Evolutionary conservation across 1,284 basidiomycete genomes (phyloP).

Genomic region (Moniliophthora roreri): DNA sequence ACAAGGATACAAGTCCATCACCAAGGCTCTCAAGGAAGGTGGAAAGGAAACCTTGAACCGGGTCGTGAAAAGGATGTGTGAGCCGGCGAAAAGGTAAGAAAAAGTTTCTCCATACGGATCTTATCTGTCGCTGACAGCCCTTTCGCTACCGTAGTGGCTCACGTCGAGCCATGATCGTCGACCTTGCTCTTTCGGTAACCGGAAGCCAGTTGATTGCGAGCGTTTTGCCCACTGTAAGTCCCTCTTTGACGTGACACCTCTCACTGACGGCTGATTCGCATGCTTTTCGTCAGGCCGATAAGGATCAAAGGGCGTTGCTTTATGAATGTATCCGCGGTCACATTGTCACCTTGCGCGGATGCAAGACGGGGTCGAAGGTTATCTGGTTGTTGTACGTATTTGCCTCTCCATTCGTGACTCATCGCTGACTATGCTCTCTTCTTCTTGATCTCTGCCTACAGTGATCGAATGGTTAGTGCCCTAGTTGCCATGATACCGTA

Average conservation of each 20-base stretch:
- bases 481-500: neutral
- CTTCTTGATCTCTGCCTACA: constrained; percentile 3
- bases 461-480: constrained; percentile 17
- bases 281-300: constrained; percentile 56
- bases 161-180: constrained; percentile 78
- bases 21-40: constrained; percentile 81
- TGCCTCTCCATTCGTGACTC: constrained; percentile 2
- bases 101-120: neutral
- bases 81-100: constrained; percentile 71
- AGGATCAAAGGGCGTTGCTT: constrained; percentile 73
- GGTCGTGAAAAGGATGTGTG: constrained; percentile 77
- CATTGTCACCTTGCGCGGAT: constrained; percentile 80
- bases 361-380: constrained; percentile 84
- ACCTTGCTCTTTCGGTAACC: constrained; percentile 76
- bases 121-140: constrained; percentile 14
- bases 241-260: constrained; percentile 5
- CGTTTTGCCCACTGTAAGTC: constrained; percentile 66
- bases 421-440: constrained; percentile 34
- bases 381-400: constrained; percentile 83
- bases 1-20: constrained; percentile 80
- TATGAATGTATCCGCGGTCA: constrained; percentile 84
- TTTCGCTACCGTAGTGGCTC: constrained; percentile 40
- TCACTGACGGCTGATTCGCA: constrained; percentile 4
- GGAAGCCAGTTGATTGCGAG: constrained; percentile 81
- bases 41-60: constrained; percentile 69